phyloP scores from a whole-genome alignment of 305 asterid genomes.

The Andrographis paniculata region DNA sequence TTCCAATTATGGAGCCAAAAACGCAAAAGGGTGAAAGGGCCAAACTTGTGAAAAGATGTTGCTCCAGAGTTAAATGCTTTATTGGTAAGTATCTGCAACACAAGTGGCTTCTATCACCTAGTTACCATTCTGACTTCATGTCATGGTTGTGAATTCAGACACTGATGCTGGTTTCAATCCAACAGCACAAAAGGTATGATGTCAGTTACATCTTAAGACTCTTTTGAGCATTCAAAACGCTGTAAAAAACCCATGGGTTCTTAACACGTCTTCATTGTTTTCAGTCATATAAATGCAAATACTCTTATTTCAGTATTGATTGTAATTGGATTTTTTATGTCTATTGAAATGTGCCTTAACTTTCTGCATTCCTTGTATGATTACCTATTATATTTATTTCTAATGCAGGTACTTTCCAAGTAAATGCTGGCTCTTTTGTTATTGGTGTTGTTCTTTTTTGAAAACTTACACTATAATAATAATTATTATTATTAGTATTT shows the following conservation, averaged over 20 bases:
- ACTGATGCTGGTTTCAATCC: conserved; percentile 81
- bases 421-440: too few relatives aligned
- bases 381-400: too few relatives aligned
- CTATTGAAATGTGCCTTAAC: too few relatives aligned
- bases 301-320: too few relatives aligned
- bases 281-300: too few relatives aligned
- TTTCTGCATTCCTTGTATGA: too few relatives aligned
- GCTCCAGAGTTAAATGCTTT: conserved; percentile 70
- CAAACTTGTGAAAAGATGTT: conserved; percentile 37
- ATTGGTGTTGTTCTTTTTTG: too few relatives aligned
- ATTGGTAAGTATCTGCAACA: conserved; percentile 38
- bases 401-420: too few relatives aligned
- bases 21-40: conserved; percentile 36
- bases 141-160: conserved; percentile 36
- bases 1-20: conserved; percentile 84
- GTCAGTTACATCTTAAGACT: conserved; percentile 6
- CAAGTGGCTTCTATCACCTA: not conserved
- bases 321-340: too few relatives aligned
- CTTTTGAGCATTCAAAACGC: not conserved
- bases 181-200: conserved; percentile 62
- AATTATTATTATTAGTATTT: too few relatives aligned
- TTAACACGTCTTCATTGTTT: too few relatives aligned
- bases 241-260: not conserved
- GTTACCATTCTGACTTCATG: not conserved
- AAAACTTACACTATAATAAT: too few relatives aligned